Conservation (phyloP, 805 yeast species). For the Torulaspora microellipsoides region DNA sequence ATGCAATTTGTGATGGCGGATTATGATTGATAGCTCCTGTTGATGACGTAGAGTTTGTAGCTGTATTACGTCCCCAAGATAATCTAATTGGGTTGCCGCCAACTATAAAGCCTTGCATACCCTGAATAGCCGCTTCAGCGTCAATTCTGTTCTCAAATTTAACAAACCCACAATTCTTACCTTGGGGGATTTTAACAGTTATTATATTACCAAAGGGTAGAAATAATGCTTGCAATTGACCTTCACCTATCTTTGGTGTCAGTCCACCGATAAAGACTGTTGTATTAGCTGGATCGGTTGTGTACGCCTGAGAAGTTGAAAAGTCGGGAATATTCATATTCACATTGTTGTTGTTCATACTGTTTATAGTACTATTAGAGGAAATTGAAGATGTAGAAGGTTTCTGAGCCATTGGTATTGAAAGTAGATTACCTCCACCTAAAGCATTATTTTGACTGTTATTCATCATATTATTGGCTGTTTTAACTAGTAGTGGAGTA, state of each 20-base stretch:
- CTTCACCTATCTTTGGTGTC: slow-evolving; percentile 56
- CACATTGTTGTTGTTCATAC: not conserved
- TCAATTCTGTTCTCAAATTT: slow-evolving; percentile 61
- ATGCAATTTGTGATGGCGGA: slow-evolving; percentile 1
- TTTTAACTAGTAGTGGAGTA: slow-evolving; percentile 14
- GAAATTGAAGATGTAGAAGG: slow-evolving; percentile 7
- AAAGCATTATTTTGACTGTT: slow-evolving; percentile 3
- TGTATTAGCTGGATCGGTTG: slow-evolving; percentile 47
- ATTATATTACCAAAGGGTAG: slow-evolving; percentile 69
- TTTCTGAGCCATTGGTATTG: slow-evolving; percentile 12
- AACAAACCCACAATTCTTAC: slow-evolving; percentile 77
- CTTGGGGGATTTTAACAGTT: slow-evolving; percentile 70
- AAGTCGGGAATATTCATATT: slow-evolving; percentile 6
- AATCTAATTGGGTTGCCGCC: slow-evolving; percentile 70
- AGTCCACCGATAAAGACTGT: slow-evolving; percentile 78
- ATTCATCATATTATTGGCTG: slow-evolving; percentile 11
- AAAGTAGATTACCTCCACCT: slow-evolving; percentile 7
- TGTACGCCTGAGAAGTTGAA: slow-evolving; percentile 40
- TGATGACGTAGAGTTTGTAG: slow-evolving; percentile 3
- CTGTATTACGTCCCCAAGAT: slow-evolving; percentile 60
- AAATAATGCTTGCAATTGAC: slow-evolving; percentile 55
- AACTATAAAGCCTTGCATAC: slow-evolving; percentile 73
- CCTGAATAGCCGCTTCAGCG: slow-evolving; percentile 72
- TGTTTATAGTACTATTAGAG: slow-evolving; percentile 1
- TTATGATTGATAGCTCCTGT: not conserved